These are phyloP conservation scores for Cucurbita argyrosperma DNA, from an alignment of 306 rosid species.

Conservation along the genomic window DNA sequence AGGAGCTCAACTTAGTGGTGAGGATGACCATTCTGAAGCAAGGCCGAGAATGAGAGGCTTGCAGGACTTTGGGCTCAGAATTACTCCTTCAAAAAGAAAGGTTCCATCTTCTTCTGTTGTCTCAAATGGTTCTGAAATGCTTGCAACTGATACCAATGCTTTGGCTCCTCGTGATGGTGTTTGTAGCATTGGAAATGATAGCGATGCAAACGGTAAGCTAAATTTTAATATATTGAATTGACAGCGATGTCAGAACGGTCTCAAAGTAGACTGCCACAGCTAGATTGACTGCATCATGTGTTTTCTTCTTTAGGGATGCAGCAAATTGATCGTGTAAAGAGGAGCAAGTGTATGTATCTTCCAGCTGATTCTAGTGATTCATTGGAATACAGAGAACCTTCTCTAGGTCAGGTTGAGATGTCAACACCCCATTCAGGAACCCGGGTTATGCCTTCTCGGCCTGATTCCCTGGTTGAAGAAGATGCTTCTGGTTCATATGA, in stretches of 20 bases:
- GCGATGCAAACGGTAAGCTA: conserved; percentile 22
- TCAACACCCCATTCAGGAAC: conserved; percentile 37
- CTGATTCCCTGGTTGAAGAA: conserved; percentile 44
- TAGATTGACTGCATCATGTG: conserved; percentile 22
- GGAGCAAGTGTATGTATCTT: conserved; percentile 45
- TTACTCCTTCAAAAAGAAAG: conserved; percentile 30
- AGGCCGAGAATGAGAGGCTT: conserved; percentile 47
- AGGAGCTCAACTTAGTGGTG: conserved; percentile 31
- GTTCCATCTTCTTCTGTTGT: conserved; percentile 22
- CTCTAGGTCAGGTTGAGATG: conserved; percentile 33
- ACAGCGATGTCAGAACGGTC: conserved; percentile 14
- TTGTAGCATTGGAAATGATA: conserved; percentile 21
- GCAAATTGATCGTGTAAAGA: conserved; percentile 55
- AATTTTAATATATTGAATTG: conserved; percentile 14
- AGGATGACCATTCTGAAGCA: conserved; percentile 34
- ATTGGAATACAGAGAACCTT: conserved; percentile 42
- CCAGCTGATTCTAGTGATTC: conserved; percentile 74
- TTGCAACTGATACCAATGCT: conserved; percentile 23
- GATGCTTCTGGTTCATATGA: conserved; percentile 61
- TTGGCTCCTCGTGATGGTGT: conserved; percentile 19
- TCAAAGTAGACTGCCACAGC: conserved; percentile 9
- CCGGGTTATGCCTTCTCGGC: conserved; percentile 19
- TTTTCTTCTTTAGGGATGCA: conserved; percentile 39
- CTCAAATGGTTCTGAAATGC: conserved; percentile 31
- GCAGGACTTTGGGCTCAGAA: conserved; percentile 46